Evolutionary conservation across 208 protist species (phyloP).

Genomic region (Acanthamoeba triangularis): DNA sequence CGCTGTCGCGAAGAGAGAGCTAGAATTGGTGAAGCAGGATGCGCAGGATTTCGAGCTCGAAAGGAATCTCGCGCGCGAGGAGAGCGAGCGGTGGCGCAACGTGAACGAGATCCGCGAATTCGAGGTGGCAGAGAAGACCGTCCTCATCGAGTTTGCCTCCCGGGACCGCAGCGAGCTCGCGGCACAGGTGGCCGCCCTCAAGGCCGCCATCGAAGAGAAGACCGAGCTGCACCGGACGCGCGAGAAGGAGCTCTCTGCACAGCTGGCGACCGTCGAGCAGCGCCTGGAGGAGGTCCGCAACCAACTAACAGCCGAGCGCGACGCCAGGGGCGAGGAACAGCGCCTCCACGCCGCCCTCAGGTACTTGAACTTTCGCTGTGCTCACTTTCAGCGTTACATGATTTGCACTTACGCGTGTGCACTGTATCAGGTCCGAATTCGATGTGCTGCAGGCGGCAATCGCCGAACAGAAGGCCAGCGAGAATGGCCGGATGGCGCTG

Average conservation of each 20-base stretch:
- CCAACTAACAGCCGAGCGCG: neutral
- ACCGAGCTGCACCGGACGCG: neutral
- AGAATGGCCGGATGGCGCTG: neutral
- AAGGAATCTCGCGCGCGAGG: slow-evolving; percentile 7
- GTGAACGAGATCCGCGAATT: neutral
- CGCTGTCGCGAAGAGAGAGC: neutral
- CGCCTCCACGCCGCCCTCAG: neutral
- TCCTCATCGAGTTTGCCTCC: neutral
- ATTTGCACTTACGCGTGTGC: neutral
- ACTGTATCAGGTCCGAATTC: neutral
- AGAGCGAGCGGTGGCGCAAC: neutral
- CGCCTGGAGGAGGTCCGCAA: neutral
- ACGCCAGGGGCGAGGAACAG: neutral
- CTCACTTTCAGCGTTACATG: neutral
- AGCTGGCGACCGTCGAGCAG: slow-evolving; percentile 25
- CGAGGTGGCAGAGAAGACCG: neutral
- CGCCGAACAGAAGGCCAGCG: neutral
- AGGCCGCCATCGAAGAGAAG: neutral
- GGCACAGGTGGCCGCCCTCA: neutral
- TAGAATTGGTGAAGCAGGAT: neutral
- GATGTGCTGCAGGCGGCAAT: neutral
- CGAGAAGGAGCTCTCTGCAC: neutral
- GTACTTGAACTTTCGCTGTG: neutral
- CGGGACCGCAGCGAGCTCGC: neutral
- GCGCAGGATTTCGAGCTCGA: neutral